Conservation (phyloP, 2,329 filamentous ascomycete species). For the Pseudocercospora crystallina region DNA sequence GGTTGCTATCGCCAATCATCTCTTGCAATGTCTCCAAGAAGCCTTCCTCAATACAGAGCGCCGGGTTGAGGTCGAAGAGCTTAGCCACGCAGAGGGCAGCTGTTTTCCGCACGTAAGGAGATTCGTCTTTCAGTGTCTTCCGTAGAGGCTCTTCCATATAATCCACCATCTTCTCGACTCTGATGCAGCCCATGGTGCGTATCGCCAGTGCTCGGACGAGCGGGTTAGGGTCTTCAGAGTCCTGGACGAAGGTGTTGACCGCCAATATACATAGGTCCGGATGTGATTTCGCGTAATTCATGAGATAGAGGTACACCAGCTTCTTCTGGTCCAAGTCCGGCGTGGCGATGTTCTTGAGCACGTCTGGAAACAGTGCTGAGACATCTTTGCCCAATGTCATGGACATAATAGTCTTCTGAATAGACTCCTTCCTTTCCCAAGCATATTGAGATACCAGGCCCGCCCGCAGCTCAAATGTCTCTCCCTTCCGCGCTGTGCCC, state of each 20-base stretch:
- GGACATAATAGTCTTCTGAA: slow-evolving; percentile 99
- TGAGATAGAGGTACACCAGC: slow-evolving; percentile 95
- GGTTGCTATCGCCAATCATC: slow-evolving; percentile 94
- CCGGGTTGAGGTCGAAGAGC: slow-evolving; percentile 89
- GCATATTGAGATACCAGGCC: slow-evolving; percentile 98
- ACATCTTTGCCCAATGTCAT: slow-evolving; percentile 99
- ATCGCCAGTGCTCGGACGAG: slow-evolving; percentile 92
- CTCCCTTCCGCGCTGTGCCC: slow-evolving; percentile 88
- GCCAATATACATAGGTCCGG: slow-evolving; percentile 97
- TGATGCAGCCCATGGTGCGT: slow-evolving; percentile 96
- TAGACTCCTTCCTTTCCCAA: slow-evolving; percentile 96
- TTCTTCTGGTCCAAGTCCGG: slow-evolving; percentile 97
- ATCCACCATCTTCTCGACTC: slow-evolving; percentile 99
- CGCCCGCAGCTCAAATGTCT: slow-evolving; percentile 95
- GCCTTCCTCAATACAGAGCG: slow-evolving; percentile 93
- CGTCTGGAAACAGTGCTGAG: slow-evolving; percentile 93
- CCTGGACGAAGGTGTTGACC: slow-evolving; percentile 98
- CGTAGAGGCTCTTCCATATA: slow-evolving; percentile 98
- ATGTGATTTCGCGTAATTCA: slow-evolving; percentile 99
- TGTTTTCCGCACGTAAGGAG: slow-evolving; percentile 96
- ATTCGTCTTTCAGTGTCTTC: slow-evolving; percentile 95
- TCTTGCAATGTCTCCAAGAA: slow-evolving; percentile 93
- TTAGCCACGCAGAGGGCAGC: slow-evolving; percentile 97
- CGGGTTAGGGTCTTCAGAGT: slow-evolving; percentile 97
- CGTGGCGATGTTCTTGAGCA: slow-evolving; percentile 98